These are phyloP conservation scores for Thamnidium elegans DNA, from an alignment of 192 early-diverging fungal genomes.

Conservation along the genomic window DNA sequence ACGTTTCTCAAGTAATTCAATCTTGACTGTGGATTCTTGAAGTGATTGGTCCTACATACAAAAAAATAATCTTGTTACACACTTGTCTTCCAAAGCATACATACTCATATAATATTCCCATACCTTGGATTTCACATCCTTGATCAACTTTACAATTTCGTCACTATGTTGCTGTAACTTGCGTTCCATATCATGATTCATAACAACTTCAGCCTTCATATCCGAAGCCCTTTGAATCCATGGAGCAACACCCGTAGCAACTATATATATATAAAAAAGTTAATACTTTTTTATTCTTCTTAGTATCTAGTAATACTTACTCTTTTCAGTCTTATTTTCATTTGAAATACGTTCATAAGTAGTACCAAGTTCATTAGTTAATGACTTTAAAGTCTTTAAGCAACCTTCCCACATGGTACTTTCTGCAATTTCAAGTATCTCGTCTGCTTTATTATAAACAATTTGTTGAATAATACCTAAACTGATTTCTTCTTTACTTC, in stretches of 20 bases:
- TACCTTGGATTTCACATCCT: conserved; percentile 76
- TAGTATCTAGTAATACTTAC: conserved; percentile 28
- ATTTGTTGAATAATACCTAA: conserved; percentile 50
- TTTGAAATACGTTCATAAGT: conserved; percentile 51
- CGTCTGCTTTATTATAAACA: conserved; percentile 56
- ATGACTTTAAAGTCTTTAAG: conserved; percentile 45
- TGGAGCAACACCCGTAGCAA: conserved; percentile 55
- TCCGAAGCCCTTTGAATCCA: conserved; percentile 80
- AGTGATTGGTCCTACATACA: conserved; percentile 61
- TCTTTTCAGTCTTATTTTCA: conserved; percentile 49
- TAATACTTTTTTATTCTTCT: not conserved
- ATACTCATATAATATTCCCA: not conserved
- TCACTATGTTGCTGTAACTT: conserved; percentile 72
- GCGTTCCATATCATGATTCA: conserved; percentile 78
- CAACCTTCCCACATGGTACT: conserved; percentile 59
- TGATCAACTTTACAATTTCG: conserved; percentile 76
- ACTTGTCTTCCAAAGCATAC: not conserved
- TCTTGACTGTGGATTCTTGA: conserved; percentile 69
- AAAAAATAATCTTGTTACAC: too few species aligned
- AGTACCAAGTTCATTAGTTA: conserved; percentile 45
- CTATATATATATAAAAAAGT: conserved; percentile 18
- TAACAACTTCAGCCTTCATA: conserved; percentile 75
- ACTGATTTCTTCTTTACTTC: conserved; percentile 39
- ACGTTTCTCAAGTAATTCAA: conserved; percentile 80
- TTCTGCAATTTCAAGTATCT: conserved; percentile 55